Conservation (phyloP, 2,329 filamentous ascomycete species). For the Helotiales sp. region DNA sequence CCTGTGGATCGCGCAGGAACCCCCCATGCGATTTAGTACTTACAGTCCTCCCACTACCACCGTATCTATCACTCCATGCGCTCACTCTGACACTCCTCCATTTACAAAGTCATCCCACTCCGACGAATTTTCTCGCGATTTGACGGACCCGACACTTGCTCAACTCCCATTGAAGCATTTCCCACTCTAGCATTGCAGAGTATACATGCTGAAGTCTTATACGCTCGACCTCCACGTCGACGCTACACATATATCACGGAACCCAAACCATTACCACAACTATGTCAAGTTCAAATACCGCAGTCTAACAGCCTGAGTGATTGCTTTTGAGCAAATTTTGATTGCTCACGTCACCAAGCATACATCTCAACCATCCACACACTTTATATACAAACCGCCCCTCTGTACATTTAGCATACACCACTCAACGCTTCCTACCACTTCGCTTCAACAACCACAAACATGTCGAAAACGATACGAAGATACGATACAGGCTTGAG, state of each 20-base stretch:
- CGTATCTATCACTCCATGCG: slow-evolving; percentile 3
- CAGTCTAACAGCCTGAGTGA: slow-evolving; percentile 13
- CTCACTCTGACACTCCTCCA: background rate
- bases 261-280: slow-evolving; percentile 9
- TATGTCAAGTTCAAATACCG: slow-evolving; percentile 22
- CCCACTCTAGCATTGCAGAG: slow-evolving; percentile 1
- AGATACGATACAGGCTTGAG: slow-evolving; percentile 28
- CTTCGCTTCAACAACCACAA: slow-evolving; percentile 8
- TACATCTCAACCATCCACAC: background rate
- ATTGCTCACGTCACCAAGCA: background rate
- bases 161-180: slow-evolving; percentile 1
- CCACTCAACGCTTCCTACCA: slow-evolving; percentile 3
- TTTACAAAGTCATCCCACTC: background rate
- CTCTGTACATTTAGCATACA: background rate
- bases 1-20: background rate
- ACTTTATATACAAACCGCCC: background rate
- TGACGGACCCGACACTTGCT: background rate
- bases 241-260: slow-evolving; percentile 13
- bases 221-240: slow-evolving; percentile 18
- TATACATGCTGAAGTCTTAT: slow-evolving; percentile 20
- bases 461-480: slow-evolving; percentile 29
- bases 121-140: background rate
- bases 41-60: background rate
- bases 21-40: too few relatives aligned
- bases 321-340: slow-evolving; percentile 13